Evolutionary conservation across 352 stramenopile genomes (phyloP).

Genomic region (Saprolegnia diclina): DNA sequence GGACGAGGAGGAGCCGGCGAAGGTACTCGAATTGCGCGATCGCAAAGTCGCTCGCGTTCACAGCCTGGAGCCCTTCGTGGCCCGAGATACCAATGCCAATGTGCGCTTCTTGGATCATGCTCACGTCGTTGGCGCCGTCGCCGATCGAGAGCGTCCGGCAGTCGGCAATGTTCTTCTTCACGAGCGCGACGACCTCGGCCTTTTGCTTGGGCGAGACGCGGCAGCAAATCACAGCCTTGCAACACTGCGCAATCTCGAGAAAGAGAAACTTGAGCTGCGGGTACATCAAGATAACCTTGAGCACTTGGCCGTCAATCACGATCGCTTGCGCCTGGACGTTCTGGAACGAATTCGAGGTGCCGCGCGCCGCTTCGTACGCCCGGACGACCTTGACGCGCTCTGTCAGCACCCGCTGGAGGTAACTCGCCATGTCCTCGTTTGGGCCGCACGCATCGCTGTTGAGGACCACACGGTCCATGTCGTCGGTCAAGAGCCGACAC

Average conservation of each 20-base stretch:
- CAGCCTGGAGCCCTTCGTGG: conserved; percentile 98
- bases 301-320: conserved; percentile 63
- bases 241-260: conserved; percentile 77
- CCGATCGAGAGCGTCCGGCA: conserved; percentile 93
- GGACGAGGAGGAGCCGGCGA: conserved; percentile 93
- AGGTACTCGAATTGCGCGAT: conserved; percentile 98
- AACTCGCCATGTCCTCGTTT: not conserved
- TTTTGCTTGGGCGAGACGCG: conserved; percentile 91
- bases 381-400: conserved; percentile 17
- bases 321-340: conserved; percentile 35
- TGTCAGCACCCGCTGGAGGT: not conserved
- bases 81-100: conserved; percentile 98
- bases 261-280: conserved; percentile 68
- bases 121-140: conserved; percentile 98
- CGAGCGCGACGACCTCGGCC: conserved; percentile 79
- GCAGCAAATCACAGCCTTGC: conserved; percentile 84
- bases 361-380: conserved; percentile 29
- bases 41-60: conserved; percentile 97
- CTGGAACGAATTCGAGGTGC: conserved; percentile 9
- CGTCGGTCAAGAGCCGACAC: conserved; percentile 93
- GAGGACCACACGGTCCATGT: conserved; percentile 90
- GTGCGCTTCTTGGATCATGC: conserved; percentile 99
- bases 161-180: conserved; percentile 79
- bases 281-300: conserved; percentile 76
- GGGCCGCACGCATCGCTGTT: conserved; percentile 44